phyloP scores from a whole-genome alignment of 2,329 filamentous ascomycete genomes.

The Aotearoamyces nothofagi region DNA sequence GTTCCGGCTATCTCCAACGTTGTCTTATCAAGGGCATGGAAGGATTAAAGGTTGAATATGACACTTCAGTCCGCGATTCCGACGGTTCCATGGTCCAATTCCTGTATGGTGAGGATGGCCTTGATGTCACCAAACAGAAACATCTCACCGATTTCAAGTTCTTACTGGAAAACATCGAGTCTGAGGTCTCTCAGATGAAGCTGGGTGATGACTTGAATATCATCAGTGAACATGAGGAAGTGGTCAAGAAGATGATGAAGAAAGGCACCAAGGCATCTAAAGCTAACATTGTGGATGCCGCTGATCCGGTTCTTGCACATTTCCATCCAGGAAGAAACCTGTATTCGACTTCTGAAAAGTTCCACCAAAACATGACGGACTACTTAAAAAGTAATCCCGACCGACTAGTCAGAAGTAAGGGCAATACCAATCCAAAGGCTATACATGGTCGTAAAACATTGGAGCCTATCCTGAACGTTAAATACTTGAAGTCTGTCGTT shows the following conservation, averaged over 20 bases:
- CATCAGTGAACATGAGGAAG: slow-evolving; percentile 48
- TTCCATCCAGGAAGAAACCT: slow-evolving; percentile 65
- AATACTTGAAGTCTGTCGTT: slow-evolving; percentile 82
- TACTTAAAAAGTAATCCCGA: slow-evolving; percentile 70
- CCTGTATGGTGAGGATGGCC: slow-evolving; percentile 87
- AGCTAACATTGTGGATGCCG: slow-evolving; percentile 31
- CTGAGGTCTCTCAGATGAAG: slow-evolving; percentile 62
- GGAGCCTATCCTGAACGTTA: slow-evolving; percentile 73
- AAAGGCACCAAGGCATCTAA: slow-evolving; percentile 60
- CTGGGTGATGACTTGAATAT: slow-evolving; percentile 45
- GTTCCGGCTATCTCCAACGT: slow-evolving; percentile 89
- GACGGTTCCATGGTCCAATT: slow-evolving; percentile 93
- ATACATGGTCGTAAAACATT: slow-evolving; percentile 25
- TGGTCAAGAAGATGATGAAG: slow-evolving; percentile 58
- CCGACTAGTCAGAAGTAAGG: slow-evolving; percentile 36
- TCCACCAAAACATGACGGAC: slow-evolving; percentile 54
- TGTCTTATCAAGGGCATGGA: slow-evolving; percentile 99
- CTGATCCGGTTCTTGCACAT: slow-evolving; percentile 57
- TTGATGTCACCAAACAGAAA: slow-evolving; percentile 88
- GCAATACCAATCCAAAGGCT: slow-evolving; percentile 21
- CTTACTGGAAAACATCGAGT: slow-evolving; percentile 70
- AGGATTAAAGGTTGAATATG: slow-evolving; percentile 80
- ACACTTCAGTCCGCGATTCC: slow-evolving; percentile 83
- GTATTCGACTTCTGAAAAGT: slow-evolving; percentile 81
- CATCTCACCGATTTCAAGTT: slow-evolving; percentile 87